Evolutionary conservation across 495 filamentous ascomycete species (phyloP), one percentile per base, ranked within the genome.

Genomic region (Daldinia loculata): DNA sequence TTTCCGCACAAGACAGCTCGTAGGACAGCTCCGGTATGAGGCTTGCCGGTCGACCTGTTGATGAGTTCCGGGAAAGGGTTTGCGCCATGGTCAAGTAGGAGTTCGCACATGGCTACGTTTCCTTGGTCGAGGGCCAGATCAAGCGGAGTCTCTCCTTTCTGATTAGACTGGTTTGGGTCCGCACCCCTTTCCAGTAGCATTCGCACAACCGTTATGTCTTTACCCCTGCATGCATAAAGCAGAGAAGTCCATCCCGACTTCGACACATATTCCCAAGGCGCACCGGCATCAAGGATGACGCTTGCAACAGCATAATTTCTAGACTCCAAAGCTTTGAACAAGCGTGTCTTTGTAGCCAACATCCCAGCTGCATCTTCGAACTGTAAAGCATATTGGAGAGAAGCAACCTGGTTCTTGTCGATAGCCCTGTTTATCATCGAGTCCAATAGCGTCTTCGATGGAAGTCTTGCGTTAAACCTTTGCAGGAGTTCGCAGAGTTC

Each of bases 261-360:
- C 4, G 41, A 19, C 9, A 38, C 39, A n/a, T 52, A 9, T 17
- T 48, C 19, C 55, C 41, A 59, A 19, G 55, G 55, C 12, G 63
- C 63, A 4, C 63, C 63, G 29, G 36, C 55, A 2, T 60, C 56
- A 22, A 67, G 34, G 32, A 67, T 51, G 26, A 55, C 14, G 5
- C 12, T 11, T 11, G 63, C 30, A 17, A 60, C 45, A 3, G 22
- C 17, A 24, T 30, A 29, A 5, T 24, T 52, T 4, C 12, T 6
- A 14, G 56, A 2, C 12, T 60, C n/a, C 14, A 67, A 8, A 19
- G 34, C 55, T 26, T 24, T 12, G 45, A 51, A 53, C 24, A 52
- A 26, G 6, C 43, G 48, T 12, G 36, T 34, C 32, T 32, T 11
- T 9, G 55, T 51, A 15, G 11, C 6, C 6, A 67, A 7, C 1